Evolutionary conservation across 805 yeast genomes (phyloP).

Genomic region (Kluyveromyces starmeri): DNA sequence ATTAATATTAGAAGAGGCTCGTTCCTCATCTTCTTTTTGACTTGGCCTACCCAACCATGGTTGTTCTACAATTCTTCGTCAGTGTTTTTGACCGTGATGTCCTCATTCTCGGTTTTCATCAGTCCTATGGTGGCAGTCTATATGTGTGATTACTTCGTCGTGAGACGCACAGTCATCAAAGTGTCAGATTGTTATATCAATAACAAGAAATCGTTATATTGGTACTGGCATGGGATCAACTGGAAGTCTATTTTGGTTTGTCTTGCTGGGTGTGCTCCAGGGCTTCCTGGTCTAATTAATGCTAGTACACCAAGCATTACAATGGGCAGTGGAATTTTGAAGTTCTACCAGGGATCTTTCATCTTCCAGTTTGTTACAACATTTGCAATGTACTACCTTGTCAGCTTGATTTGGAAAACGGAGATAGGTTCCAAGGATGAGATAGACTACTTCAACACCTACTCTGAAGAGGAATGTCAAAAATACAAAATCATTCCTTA

Average conservation of each 20-base stretch:
- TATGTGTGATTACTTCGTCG: conserved; percentile 29
- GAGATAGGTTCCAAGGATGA: not conserved
- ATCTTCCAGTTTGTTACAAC: not conserved
- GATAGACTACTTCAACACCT: conserved; percentile 1
- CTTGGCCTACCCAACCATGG: conserved; percentile 33
- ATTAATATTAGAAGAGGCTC: conserved; percentile 30
- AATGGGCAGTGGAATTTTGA: conserved; percentile 8
- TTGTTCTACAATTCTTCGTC: conserved; percentile 29
- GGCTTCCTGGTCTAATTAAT: conserved; percentile 9
- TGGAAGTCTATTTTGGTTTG: conserved; percentile 6
- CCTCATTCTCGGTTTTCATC: conserved; percentile 28
- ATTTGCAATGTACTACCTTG: conserved; percentile 9
- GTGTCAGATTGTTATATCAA: conserved; percentile 28
- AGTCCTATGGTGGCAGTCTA: conserved; percentile 29
- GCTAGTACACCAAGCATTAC: conserved; percentile 5
- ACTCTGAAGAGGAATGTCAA: not conserved
- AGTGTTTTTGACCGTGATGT: conserved; percentile 28
- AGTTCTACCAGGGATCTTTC: conserved; percentile 8
- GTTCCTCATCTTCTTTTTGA: conserved; percentile 15
- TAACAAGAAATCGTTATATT: conserved; percentile 7
- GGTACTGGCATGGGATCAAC: conserved; percentile 9
- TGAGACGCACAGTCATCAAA: conserved; percentile 24
- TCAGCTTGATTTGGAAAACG: conserved; percentile 2
- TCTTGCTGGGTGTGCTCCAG: conserved; percentile 6
- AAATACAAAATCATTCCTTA: not conserved